Evolutionary conservation across 495 filamentous ascomycete genomes (phyloP), one percentile per base, ranked within the genome.

Genomic region (Penicillium lagena): DNA sequence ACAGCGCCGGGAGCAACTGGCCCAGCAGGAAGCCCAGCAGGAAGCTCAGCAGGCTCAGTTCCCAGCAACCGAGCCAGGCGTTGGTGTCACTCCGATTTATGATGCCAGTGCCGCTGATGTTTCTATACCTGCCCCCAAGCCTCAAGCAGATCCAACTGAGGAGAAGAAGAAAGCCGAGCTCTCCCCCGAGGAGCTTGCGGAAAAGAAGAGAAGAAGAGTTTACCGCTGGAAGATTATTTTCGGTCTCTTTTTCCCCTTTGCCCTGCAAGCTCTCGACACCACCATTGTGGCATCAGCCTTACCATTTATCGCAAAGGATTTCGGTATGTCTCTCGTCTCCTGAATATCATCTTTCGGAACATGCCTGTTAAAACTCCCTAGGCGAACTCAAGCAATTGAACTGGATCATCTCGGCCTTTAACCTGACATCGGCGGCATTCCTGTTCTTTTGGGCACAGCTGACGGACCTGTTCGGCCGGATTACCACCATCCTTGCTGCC

Each of bases 341-440:
- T 6, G 4, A 22, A 22, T 22, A 4, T 22, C 22, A 12, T 15
- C 35, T 27, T 27, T 39, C 37, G 29, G 29, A 10, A 9, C 12
- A 44, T 14, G 37, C 6, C 11, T 29, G 35, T 54, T 34, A 37
- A 40, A 10, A 33, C 12, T 15, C 12, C 12, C 50, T 37, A 79
- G 78, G 72, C 45, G 55, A 77, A 50, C 59, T 81, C 29, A 59
- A 64, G 12, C 73, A 81, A 47, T 62, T 81, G 7, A 82, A 80
- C 52, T 83, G 79, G 79, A 81, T 83, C 52, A 70, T 83, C 39
- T 76, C 79, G 0, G 64, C 78, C 12, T 83, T 79, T 59, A 81
- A 73, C 46, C 66, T 85, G 5, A 78, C 77, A n/a, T 71, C 76
- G 0, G 71, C 79, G 11, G 68, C 78, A 12, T 82, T 82, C 53